Evolutionary conservation across 192 early-diverging fungal species (phyloP), one percentile per base, ranked within the genome.

Genomic region (Pecoramyces ruminantium): DNA sequence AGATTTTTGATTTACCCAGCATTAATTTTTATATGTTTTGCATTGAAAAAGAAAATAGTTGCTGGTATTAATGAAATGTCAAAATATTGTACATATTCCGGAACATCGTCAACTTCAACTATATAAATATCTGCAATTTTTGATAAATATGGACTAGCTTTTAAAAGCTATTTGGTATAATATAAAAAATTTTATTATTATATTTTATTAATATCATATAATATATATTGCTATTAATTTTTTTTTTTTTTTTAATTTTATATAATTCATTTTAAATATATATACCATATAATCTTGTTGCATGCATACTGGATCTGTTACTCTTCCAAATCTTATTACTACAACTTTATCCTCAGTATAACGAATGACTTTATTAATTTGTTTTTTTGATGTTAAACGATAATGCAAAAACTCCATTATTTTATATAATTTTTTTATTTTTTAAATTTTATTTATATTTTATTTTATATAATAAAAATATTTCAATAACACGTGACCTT

Each of bases 251-350:
- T n/a, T n/a, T n/a, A n/a, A n/a, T n/a, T n/a, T n/a, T n/a, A n/a
- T n/a, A n/a, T n/a, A n/a, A n/a, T n/a, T n/a, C n/a, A n/a, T n/a
- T n/a, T n/a, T n/a, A n/a, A 18, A 34, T 12, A 18, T 34, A 28
- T 51, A 14, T 82, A 82, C 81, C 4, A 81, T 39, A 29, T 81
- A 80, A 29, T 82, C 81, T 42, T 82, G 81, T 42, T 80, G 30
- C 81, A 82, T 28, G 29, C 81, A 82, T 42, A 27, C 81, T 13
- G 79, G 27, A 30, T 82, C 81, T 29, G 16, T 13, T 29, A 21
- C 42, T 17, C 78, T 78, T 38, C 81, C 81, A 38, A 82, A 82
- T 8, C 81, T 29, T 29, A 82, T 78, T 1, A 82, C 81, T 13
- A 82, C 78, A 0, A 82, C 79, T 25, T 67, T 38, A 42, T 82